Base-by-base conservation (phyloP, 805 yeast genomes). In the Kuraishia capsulata region DNA sequence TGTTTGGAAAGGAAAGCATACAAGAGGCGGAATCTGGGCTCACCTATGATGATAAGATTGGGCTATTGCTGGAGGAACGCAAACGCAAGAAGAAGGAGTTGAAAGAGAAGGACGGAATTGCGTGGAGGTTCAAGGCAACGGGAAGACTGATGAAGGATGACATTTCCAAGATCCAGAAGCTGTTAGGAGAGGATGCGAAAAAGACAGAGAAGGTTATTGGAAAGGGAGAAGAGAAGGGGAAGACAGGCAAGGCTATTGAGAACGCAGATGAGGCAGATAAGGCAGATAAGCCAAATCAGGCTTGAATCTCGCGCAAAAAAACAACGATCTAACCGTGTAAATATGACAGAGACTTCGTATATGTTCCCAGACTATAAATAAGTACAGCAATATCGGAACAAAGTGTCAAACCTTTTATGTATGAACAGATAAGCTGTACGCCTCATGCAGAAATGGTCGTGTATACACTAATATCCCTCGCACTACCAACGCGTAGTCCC, bases 1-100 rank as follows among this genome's bases (percentile, higher is more conserved):
- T 86, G n/a, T 81, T 86, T 48, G 92, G 94, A 18, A 80, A 82
- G 51, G 92, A 84, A 52, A 59, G 83, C 1, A 54, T 84, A n/a
- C 81, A 78, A 14, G 80, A 73, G 42, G 89, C 92, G 3, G 90
- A 84, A 54, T 73, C 71, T 36, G 87, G 85, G 9, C 57, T 78
- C 41, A 71, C 77, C 13, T 68, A 78, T 52, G 81, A 80, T 52
- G 79, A 71, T 49, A 69, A 73, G 55, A 56, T 72, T 48, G 73
- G 74, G 36, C 60, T 73, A 26, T 61, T 70, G 45, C 57, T 64
- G 55, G 57, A 67, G 29, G 66, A 69, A 45, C 67, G 68, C 34
- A 65, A 69, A 47, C 64, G 65, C 54, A 67, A 69, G 53, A 69
- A 71, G 53, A 56, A 65, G 40, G 64, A 72, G 51, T 61, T 78